These are phyloP conservation scores for Populus pruinosa DNA, from an alignment of 345 rosid genomes.

Conservation along the genomic window DNA sequence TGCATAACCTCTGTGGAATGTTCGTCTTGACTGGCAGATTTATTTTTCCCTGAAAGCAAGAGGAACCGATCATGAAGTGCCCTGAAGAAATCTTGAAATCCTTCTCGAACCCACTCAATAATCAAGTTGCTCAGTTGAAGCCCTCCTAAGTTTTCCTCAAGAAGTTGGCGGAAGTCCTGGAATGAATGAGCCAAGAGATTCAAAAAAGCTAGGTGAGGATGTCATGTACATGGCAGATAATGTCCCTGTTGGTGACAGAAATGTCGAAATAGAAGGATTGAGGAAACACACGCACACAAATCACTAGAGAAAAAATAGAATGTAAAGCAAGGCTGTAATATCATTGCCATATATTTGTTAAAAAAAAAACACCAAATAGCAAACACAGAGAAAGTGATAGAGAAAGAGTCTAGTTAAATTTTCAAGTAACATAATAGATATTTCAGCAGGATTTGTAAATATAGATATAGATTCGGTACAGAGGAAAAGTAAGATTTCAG, in stretches of 20 bases:
- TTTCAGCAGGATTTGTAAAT: not conserved
- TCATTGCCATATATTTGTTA: not conserved
- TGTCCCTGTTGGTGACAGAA: not conserved
- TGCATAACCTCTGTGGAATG: slow-evolving; percentile 43
- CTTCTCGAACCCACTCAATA: slow-evolving; percentile 83
- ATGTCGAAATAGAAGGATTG: not conserved
- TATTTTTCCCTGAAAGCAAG: slow-evolving; percentile 72
- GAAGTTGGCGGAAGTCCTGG: slow-evolving; percentile 81
- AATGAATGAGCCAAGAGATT: slow-evolving; percentile 17
- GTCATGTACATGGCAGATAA: not conserved
- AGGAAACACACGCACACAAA: not conserved
- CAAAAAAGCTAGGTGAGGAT: slow-evolving; percentile 13
- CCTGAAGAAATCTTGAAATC: slow-evolving; percentile 84
- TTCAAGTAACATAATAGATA: not conserved
- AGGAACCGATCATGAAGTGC: slow-evolving; percentile 61
- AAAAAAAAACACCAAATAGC: not conserved
- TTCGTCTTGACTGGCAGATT: slow-evolving; percentile 44
- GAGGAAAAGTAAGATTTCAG: not conserved
- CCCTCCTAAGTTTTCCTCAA: slow-evolving; percentile 60
- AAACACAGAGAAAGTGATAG: not conserved
- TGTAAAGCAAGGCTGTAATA: not conserved
- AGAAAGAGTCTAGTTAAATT: not conserved
- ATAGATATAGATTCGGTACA: slow-evolving; percentile 3
- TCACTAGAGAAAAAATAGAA: not conserved
- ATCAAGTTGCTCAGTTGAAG: slow-evolving; percentile 59